Evolutionary conservation across 1,284 basidiomycete genomes (phyloP).

Genomic region (Cutaneotrichosporon sp.): DNA sequence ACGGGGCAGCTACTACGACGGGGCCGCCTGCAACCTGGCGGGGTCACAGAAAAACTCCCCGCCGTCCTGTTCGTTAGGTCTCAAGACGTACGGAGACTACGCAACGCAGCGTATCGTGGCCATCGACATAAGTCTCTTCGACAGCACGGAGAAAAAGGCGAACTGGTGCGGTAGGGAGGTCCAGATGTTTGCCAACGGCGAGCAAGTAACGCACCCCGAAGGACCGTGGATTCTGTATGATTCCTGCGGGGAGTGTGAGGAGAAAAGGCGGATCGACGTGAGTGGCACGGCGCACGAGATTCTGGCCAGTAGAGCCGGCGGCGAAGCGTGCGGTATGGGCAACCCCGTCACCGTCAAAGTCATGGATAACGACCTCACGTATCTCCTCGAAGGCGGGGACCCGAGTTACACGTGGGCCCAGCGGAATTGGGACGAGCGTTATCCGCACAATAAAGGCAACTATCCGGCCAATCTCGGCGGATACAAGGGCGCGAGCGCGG

Average conservation of each 20-base stretch:
- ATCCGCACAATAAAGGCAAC: no score
- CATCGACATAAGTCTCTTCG: constrained; percentile 19
- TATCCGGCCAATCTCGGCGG: no score
- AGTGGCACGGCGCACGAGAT: constrained; percentile 26
- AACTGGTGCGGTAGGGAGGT: constrained; percentile 27
- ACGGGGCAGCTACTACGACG: no score
- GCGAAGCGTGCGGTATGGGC: constrained; percentile 21
- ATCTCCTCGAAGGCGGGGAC: no score
- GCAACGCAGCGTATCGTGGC: constrained; percentile 20
- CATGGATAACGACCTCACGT: constrained; percentile 19
- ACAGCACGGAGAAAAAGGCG: not conserved
- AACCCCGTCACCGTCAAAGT: constrained; percentile 30
- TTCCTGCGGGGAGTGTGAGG: constrained; percentile 26
- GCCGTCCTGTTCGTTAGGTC: no score
- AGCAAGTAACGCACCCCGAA: constrained; percentile 26
- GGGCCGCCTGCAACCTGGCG: no score
- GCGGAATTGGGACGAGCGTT: no score
- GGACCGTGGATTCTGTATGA: constrained; percentile 36
- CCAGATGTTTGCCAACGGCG: constrained; percentile 27
- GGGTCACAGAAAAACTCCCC: no score
- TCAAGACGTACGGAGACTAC: no score
- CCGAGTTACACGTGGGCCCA: no score
- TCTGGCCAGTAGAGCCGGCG: no score
- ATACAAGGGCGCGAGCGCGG: no score
- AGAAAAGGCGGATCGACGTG: constrained; percentile 25